A percentile compares a stretch with the other conserved stretches of the same genome.
Conservation (phyloP, 371 early-diverging fungal genomes). For the Mucor piriformis region DNA sequence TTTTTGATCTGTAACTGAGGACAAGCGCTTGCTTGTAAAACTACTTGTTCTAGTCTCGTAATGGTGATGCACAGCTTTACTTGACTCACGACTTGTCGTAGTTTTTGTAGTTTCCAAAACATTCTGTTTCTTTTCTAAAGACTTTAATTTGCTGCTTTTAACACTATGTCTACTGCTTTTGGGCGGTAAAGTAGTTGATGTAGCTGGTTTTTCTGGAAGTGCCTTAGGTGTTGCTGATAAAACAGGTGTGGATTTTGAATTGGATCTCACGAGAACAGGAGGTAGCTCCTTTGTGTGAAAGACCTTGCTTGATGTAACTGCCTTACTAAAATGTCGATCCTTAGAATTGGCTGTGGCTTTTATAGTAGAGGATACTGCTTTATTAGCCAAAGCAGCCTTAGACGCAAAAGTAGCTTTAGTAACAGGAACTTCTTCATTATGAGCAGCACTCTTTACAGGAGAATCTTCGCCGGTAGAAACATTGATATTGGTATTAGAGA, state of each 20-base stretch:
- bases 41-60: not conserved
- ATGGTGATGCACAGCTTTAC: not conserved
- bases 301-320: not conserved
- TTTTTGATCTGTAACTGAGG: not conserved
- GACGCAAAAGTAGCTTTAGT: not conserved
- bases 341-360: not conserved
- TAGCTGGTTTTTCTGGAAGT: not conserved
- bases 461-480: too few species aligned
- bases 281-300: not conserved
- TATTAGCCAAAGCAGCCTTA: not conserved
- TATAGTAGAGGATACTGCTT: not conserved
- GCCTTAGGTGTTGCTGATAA: not conserved
- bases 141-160: too few species aligned
- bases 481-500: too few species aligned
- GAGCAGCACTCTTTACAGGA: not conserved
- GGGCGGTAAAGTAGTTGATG: not conserved
- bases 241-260: not conserved
- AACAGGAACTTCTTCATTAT: not conserved
- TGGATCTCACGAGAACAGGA: not conserved
- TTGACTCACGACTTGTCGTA: not conserved
- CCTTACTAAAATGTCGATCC: too few species aligned
- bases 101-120: not conserved
- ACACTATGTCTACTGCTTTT: not conserved
- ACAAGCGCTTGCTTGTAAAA: not conserved
- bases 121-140: not conserved